Percentiles rank a stretch among this genome's conserved stretches.
Evolutionary conservation across 2,329 filamentous ascomycete genomes (phyloP).

Genomic region (Cladosporium phlei): DNA sequence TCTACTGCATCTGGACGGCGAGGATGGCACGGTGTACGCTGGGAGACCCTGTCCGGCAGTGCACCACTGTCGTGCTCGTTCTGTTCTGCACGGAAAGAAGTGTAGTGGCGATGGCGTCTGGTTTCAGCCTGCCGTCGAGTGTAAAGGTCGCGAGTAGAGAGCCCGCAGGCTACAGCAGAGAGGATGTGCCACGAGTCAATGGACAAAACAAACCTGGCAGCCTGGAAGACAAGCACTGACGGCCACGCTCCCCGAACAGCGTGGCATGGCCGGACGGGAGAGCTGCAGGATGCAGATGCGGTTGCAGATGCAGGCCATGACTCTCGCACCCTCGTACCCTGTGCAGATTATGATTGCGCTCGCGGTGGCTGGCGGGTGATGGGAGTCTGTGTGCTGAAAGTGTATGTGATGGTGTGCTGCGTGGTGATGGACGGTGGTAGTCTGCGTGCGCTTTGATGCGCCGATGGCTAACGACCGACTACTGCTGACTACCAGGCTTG

Average conservation of each 20-base stretch:
- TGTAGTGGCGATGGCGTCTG: no score
- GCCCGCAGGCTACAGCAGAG: no score
- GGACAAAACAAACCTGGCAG: not conserved
- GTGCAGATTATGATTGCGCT: conserved; percentile 13
- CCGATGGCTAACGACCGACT: not conserved
- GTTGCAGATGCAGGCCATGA: conserved; percentile 1
- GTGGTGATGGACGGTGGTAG: no score
- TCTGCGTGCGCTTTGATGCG: no score
- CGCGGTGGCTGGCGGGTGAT: not conserved
- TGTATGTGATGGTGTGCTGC: no score
- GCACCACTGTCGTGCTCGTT: no score
- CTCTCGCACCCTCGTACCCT: conserved; percentile 1
- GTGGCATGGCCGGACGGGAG: conserved; percentile 9
- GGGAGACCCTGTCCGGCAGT: not conserved
- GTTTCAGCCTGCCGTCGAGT: no score
- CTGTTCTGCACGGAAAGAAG: no score
- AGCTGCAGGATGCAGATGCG: conserved; percentile 9
- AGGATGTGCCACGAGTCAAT: no score
- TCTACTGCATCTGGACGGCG: not conserved
- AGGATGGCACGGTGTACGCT: not conserved
- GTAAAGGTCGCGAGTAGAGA: no score
- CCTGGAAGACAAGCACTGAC: conserved; percentile 1
- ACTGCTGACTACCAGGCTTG: not conserved
- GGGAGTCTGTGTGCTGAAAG: conserved; percentile 3
- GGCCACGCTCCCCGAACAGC: conserved; percentile 6